These are phyloP conservation scores for Periconia macrospinosa DNA, from an alignment of 2,329 filamentous ascomycete genomes.

Conservation along the genomic window DNA sequence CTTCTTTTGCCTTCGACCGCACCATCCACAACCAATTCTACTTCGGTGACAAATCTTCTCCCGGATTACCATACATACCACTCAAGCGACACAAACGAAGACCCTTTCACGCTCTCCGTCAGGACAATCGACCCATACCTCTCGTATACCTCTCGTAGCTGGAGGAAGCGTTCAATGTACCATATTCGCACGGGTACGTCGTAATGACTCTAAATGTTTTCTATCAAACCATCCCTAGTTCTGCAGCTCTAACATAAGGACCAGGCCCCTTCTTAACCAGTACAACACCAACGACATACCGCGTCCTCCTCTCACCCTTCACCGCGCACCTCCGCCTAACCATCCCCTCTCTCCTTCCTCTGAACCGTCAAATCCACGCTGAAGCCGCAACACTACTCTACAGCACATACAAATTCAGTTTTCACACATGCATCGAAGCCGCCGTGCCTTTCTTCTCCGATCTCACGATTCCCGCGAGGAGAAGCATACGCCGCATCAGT, in stretches of 20 bases:
- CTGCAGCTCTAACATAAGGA: slow-evolving; percentile 13
- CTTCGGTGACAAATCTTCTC: slow-evolving; percentile 36
- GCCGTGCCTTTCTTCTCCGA: slow-evolving; percentile 63
- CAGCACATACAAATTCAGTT: slow-evolving; percentile 59
- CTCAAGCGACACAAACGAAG: slow-evolving; percentile 29
- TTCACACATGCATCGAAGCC: slow-evolving; percentile 62
- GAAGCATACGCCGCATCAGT: slow-evolving; percentile 53
- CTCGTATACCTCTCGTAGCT: slow-evolving; percentile 23
- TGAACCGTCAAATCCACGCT: slow-evolving; percentile 49
- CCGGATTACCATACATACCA: slow-evolving; percentile 49
- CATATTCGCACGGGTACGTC: slow-evolving; percentile 37
- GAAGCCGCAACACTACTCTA: slow-evolving; percentile 63
- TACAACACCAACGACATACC: slow-evolving; percentile 59
- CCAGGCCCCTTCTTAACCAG: slow-evolving; percentile 47
- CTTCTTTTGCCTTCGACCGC: slow-evolving; percentile 45
- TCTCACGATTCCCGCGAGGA: slow-evolving; percentile 53
- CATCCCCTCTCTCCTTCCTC: slow-evolving; percentile 28
- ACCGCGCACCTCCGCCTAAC: slow-evolving; percentile 51
- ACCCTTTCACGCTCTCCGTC: slow-evolving; percentile 44
- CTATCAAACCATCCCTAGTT: neutral
- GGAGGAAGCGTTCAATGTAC: slow-evolving; percentile 43
- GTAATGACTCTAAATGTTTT: too few relatives aligned
- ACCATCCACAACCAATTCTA: slow-evolving; percentile 29
- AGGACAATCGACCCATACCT: slow-evolving; percentile 48
- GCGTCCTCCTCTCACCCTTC: slow-evolving; percentile 47